phyloP scores from a whole-genome alignment of 305 asterid species.

The Euphrasia arctica region DNA sequence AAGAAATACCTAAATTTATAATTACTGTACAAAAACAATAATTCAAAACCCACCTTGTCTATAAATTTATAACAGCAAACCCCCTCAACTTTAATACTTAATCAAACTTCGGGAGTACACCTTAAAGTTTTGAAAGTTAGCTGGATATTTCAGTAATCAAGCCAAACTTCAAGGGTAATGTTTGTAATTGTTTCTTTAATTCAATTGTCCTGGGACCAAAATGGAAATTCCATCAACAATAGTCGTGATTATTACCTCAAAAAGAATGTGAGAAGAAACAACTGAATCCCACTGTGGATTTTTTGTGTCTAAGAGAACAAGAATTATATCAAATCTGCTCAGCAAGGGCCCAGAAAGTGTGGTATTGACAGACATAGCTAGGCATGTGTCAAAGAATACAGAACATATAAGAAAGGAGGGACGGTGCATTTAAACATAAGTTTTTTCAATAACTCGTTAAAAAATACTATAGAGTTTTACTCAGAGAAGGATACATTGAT shows the following conservation, averaged over 20 bases:
- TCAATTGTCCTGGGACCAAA: constrained; percentile 23
- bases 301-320: constrained; percentile 91
- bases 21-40: no score
- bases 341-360: constrained; percentile 94
- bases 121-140: no score
- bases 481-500: constrained; percentile 69
- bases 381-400: constrained; percentile 37
- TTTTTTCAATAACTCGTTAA: neutral
- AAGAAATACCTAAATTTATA: no score
- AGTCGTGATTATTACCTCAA: constrained; percentile 52
- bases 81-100: no score
- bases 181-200: constrained; percentile 1
- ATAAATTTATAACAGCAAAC: no score
- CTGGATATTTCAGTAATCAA: no score
- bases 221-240: constrained; percentile 21
- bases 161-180: no score
- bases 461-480: constrained; percentile 11
- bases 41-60: no score
- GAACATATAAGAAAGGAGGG: neutral
- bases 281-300: constrained; percentile 97
- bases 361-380: constrained; percentile 93
- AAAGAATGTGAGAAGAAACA: constrained; percentile 94
- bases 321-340: constrained; percentile 95
- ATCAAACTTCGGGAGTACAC: no score
- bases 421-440: constrained; percentile 7